Base-by-base conservation (phyloP, 2,329 filamentous ascomycete genomes). In the Fusarium heterosporum region DNA sequence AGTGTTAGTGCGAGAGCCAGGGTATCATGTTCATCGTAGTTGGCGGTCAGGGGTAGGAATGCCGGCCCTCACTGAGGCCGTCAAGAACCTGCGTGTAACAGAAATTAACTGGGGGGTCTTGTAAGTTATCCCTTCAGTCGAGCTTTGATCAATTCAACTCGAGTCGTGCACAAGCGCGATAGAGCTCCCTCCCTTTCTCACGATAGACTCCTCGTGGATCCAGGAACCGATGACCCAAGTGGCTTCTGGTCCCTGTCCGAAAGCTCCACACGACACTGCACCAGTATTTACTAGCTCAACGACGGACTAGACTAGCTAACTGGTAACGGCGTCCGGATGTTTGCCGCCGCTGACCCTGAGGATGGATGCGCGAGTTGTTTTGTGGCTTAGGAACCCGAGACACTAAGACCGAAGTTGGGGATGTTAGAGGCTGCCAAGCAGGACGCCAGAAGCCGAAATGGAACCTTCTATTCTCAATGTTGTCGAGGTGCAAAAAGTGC, bases 401-500 rank as follows among this genome's bases (percentile, higher is more conserved):
- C 64, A 51, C 64, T 65, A 68, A 55, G 61, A 47, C 47, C 65
- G 42, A 39, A 41, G 38, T 66, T 59, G 52, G 48, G 59, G 49
- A 53, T 39, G 42, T 47, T 22, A 43, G 47, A 63, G 40, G 52
- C 26, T 52, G 42, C 41, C 55, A 41, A 47, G 25, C 29, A 34
- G 43, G 46, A 25, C 66, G 46, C 61, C 57, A 69, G 66, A 69
- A 69, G 66, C 61, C 39, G 47, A 30, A 22, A 69, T 69, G 43
- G 66, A 69, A 69, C 48, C 57, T 69, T 69, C 66, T 42, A 69
- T 69, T 53, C 43, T 47, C 36, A 39, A 39, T 40, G 26, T 49
- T 10, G 42, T 55, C 28, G 49, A 19, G 38, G 55, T 55, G 40
- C 13, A 9, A 36, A 32, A 45, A 36, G 36, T 22, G 30, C 32